Evolutionary conservation across 768 basidiomycete species (phyloP).

Genomic region (Termitomyces sp.): DNA sequence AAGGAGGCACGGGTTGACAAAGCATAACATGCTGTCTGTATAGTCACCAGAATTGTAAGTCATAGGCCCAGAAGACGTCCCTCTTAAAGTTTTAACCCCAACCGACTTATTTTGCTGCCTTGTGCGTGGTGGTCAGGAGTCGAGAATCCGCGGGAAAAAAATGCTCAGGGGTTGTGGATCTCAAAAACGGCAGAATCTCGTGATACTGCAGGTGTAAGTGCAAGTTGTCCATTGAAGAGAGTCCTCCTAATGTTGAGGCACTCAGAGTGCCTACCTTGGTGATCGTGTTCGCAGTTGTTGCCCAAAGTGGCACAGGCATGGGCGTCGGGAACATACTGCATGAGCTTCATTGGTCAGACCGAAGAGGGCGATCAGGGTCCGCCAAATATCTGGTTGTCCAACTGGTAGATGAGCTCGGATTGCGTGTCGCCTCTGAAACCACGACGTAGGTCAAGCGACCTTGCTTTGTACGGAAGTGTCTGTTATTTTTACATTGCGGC

Average conservation of each 20-base stretch:
- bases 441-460: too few species aligned
- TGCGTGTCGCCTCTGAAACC: not conserved
- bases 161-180: constrained; percentile 26
- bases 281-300: constrained; percentile 35
- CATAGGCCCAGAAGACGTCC: constrained; percentile 11
- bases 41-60: not conserved
- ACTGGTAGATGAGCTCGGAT: too few species aligned
- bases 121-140: constrained; percentile 41
- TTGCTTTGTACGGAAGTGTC: constrained; percentile 38
- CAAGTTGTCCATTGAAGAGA: constrained; percentile 33
- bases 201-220: constrained; percentile 40
- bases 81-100: constrained; percentile 34
- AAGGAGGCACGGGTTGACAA: too few species aligned
- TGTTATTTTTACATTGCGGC: too few species aligned
- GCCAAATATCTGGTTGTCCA: too few species aligned
- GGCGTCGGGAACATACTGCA: constrained; percentile 21
- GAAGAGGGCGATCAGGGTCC: too few species aligned
- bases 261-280: constrained; percentile 37
- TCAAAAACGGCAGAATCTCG: constrained; percentile 17
- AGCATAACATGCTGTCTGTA: too few species aligned
- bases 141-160: constrained; percentile 34
- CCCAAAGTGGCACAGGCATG: constrained; percentile 36
- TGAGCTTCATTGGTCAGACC: too few species aligned
- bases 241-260: constrained; percentile 51
- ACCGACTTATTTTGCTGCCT: constrained; percentile 35